Conservation (phyloP, 1,284 basidiomycete species). For the Ceratobasidium sp. region DNA sequence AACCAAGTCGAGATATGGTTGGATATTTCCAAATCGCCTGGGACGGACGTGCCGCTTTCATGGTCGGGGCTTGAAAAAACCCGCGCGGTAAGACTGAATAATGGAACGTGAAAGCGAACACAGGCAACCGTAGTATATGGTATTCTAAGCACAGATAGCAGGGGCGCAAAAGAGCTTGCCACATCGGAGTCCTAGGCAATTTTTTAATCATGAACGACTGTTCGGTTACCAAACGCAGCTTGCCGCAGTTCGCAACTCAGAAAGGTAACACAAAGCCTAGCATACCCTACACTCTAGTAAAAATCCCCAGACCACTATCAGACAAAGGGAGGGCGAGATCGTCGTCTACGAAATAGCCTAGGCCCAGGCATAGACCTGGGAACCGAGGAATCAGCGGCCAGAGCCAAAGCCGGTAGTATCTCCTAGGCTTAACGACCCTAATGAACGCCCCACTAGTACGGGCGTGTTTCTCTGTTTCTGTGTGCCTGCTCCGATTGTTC, state of each 20-base stretch:
- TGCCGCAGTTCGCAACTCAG: not conserved
- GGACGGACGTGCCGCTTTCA: not conserved
- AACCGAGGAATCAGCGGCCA: not conserved
- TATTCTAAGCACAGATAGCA: not conserved
- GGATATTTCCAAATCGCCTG: not conserved
- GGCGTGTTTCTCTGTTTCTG: not conserved
- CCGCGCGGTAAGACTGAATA: not conserved
- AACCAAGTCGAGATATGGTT: no score
- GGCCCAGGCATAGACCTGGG: not conserved
- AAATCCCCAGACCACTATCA: not conserved
- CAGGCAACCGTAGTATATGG: not conserved
- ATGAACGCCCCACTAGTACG: not conserved
- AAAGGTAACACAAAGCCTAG: not conserved
- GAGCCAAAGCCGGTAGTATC: not conserved
- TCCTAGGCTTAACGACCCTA: slow-evolving; percentile 1
- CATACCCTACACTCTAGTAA: not conserved
- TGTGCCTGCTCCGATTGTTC: not conserved
- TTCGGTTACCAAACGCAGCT: not conserved
- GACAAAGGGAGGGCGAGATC: not conserved
- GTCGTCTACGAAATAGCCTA: not conserved
- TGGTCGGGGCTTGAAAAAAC: not conserved
- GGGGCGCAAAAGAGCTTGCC: not conserved
- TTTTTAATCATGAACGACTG: not conserved
- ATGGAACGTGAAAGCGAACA: not conserved
- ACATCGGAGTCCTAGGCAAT: not conserved